Conservation (phyloP, 805 yeast species). For the Yarrowia sp. region DNA sequence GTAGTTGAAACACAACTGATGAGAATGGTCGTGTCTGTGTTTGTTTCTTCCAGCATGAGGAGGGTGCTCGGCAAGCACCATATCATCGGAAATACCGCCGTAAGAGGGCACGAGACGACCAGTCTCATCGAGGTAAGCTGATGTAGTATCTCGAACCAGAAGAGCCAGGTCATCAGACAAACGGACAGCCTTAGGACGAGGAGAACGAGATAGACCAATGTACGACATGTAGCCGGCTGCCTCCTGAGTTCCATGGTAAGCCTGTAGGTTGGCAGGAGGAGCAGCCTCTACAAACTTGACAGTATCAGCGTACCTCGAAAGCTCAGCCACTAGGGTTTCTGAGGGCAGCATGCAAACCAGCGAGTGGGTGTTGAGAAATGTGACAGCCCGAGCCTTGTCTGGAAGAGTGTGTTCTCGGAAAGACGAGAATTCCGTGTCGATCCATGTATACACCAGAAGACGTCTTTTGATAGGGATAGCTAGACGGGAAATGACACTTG, state of each 20-base stretch:
- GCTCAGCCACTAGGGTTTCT: constrained; percentile 44
- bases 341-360: constrained; percentile 46
- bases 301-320: constrained; percentile 34
- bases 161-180: constrained; percentile 12
- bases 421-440: constrained; percentile 47
- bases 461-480: constrained; percentile 45
- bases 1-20: constrained; percentile 32
- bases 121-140: constrained; percentile 25
- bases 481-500: constrained; percentile 45
- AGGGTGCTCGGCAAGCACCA: constrained; percentile 21
- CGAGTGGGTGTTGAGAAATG: constrained; percentile 43
- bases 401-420: constrained; percentile 46
- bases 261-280: constrained; percentile 18
- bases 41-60: constrained; percentile 11
- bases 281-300: constrained; percentile 15
- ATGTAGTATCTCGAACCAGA: constrained; percentile 27
- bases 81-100: constrained; percentile 31
- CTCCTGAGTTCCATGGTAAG: constrained; percentile 22
- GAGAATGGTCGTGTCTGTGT: constrained; percentile 16
- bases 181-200: constrained; percentile 26
- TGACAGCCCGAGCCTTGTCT: constrained; percentile 46
- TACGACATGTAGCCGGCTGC: constrained; percentile 26
- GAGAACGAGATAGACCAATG: constrained; percentile 28
- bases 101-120: constrained; percentile 30
- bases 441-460: constrained; percentile 46